These are phyloP conservation scores for Trichoderma endophyticum DNA, from an alignment of 2,329 filamentous ascomycete species.

Conservation along the genomic window DNA sequence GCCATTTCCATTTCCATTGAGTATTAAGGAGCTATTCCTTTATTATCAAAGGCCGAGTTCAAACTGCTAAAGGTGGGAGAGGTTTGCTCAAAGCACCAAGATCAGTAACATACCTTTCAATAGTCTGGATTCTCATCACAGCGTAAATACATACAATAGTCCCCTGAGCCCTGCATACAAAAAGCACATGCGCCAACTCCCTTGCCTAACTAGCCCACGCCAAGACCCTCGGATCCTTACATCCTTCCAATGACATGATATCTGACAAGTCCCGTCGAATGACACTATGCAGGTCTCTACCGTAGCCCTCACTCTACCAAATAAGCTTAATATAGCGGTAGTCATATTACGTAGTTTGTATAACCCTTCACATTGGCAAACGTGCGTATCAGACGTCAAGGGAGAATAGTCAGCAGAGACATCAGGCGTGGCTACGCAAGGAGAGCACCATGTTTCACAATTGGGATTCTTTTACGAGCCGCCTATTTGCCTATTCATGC, in stretches of 20 bases:
- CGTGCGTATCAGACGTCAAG: background rate
- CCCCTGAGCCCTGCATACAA: background rate
- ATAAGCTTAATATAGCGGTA: background rate
- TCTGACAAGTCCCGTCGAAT: background rate
- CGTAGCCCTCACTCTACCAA: background rate
- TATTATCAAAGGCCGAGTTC: background rate
- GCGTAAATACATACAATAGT: background rate
- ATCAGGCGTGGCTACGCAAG: background rate
- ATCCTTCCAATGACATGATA: background rate
- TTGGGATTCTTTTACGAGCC: background rate
- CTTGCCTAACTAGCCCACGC: background rate
- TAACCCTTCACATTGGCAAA: background rate
- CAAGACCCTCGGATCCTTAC: background rate
- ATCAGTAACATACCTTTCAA: background rate
- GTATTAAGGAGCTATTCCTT: background rate
- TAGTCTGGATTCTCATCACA: background rate
- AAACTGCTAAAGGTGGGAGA: background rate
- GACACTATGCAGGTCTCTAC: background rate
- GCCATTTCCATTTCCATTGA: background rate
- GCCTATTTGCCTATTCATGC: background rate
- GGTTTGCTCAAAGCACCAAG: background rate
- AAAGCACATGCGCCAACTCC: background rate
- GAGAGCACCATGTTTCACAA: background rate
- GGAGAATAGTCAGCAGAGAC: background rate
- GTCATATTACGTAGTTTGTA: slow-evolving; percentile 7